Conservation (phyloP, 2,329 filamentous ascomycete genomes). For the Colletotrichum sp. region DNA sequence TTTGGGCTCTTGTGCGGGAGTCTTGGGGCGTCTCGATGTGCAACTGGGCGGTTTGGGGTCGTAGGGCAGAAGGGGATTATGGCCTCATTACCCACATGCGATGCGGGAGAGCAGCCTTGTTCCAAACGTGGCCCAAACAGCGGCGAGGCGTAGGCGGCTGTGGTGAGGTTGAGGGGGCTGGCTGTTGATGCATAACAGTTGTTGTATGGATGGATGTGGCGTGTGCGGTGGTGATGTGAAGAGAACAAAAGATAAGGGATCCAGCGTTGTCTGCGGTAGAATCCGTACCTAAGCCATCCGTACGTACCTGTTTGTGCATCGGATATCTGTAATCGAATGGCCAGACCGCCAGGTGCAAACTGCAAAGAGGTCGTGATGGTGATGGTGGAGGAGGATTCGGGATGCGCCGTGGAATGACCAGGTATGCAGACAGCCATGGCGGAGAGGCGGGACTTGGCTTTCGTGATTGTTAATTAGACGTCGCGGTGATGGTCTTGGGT, state of each 20-base stretch:
- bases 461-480: neutral
- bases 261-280: neutral
- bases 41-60: conserved; percentile 11
- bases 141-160: neutral
- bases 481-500: neutral
- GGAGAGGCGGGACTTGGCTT: conserved; percentile 1
- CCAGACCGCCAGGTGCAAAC: neutral
- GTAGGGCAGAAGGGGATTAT: conserved; percentile 10
- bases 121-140: conserved; percentile 19
- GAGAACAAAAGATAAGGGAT: neutral
- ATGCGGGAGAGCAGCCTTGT: conserved; percentile 10
- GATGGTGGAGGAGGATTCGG: neutral
- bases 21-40: conserved; percentile 7
- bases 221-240: neutral
- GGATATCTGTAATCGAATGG: neutral
- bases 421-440: neutral
- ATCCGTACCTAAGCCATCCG: neutral
- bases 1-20: neutral
- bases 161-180: neutral
- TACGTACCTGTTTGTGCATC: neutral
- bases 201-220: neutral
- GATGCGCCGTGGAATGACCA: neutral
- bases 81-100: conserved; percentile 18
- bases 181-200: neutral
- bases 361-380: neutral